Evolutionary conservation across 2,329 filamentous ascomycete species (phyloP).

Genomic region (Samsoniella hepiali): DNA sequence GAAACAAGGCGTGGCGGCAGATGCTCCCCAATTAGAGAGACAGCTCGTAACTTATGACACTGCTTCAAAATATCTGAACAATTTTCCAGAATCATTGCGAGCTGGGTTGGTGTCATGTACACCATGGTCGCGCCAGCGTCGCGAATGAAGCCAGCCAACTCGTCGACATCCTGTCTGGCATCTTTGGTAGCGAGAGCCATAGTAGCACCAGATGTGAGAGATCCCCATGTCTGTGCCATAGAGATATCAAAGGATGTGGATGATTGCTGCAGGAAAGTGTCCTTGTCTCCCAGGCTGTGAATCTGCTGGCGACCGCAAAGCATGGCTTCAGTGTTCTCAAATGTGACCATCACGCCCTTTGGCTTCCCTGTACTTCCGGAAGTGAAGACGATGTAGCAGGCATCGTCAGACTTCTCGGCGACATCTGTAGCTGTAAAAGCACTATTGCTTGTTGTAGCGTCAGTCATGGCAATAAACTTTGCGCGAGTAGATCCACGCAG

Average conservation of each 20-base stretch:
- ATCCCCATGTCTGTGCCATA: constrained; percentile 7
- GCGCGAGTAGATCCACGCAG: not conserved
- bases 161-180: constrained; percentile 2
- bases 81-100: constrained; percentile 10
- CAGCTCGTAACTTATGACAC: not conserved
- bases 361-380: constrained; percentile 8
- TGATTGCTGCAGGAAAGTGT: constrained; percentile 1
- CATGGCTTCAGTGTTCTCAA: constrained; percentile 8
- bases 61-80: constrained; percentile 2
- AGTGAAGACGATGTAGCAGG: constrained; percentile 11
- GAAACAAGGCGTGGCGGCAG: not conserved
- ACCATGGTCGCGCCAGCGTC: constrained; percentile 4
- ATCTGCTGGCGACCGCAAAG: constrained; percentile 10
- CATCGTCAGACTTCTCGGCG: not conserved
- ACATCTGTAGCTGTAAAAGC: no score
- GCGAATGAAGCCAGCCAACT: not conserved
- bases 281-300: not conserved
- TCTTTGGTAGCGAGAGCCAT: constrained; percentile 5
- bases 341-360: constrained; percentile 9
- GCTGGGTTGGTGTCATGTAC: constrained; percentile 11
- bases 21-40: constrained; percentile 8
- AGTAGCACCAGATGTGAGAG: not conserved
- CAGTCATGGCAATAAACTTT: not conserved
- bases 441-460: not conserved
- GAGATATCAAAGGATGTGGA: constrained; percentile 4